Percentiles rank a stretch among this genome's conserved stretches.
phyloP scores from a whole-genome alignment of 306 rosid genomes.

The Ochetophila trinervis region DNA sequence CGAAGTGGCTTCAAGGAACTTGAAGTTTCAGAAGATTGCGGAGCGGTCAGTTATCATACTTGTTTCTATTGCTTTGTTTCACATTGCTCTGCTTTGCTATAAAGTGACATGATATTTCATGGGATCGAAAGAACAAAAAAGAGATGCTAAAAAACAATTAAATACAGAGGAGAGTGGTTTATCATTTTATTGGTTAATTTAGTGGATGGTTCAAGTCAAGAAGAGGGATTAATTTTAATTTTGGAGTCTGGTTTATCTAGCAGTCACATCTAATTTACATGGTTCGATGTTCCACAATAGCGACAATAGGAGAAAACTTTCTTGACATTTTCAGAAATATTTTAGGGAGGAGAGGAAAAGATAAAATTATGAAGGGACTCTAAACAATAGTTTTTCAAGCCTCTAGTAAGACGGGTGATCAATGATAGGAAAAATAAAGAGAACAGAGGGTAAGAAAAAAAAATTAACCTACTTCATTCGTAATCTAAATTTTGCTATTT shows the following conservation, averaged over 20 bases:
- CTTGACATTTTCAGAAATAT: too few relatives aligned
- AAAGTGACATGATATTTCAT: not conserved
- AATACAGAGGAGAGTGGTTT: not conserved
- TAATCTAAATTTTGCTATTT: too few relatives aligned
- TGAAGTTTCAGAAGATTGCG: slow-evolving; percentile 98
- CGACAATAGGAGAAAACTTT: too few relatives aligned
- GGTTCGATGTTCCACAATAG: not conserved
- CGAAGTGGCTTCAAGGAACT: slow-evolving; percentile 93
- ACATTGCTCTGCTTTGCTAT: slow-evolving; percentile 8
- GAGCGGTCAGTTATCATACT: slow-evolving; percentile 77
- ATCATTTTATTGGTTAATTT: too few relatives aligned
- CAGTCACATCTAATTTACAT: not conserved
- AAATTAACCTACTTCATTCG: too few relatives aligned
- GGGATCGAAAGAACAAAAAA: not conserved
- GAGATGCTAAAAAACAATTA: not conserved
- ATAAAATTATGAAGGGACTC: too few relatives aligned
- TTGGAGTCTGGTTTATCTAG: not conserved
- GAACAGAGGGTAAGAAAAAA: too few relatives aligned
- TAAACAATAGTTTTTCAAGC: too few relatives aligned
- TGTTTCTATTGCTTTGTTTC: slow-evolving; percentile 4
- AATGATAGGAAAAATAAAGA: too few relatives aligned
- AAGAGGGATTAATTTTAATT: not conserved
- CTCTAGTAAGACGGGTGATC: too few relatives aligned
- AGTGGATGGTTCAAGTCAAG: not conserved
- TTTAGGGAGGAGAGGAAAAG: too few relatives aligned